Conservation (phyloP, 2,329 filamentous ascomycete genomes). For the Zymoseptoria pseudotritici region DNA sequence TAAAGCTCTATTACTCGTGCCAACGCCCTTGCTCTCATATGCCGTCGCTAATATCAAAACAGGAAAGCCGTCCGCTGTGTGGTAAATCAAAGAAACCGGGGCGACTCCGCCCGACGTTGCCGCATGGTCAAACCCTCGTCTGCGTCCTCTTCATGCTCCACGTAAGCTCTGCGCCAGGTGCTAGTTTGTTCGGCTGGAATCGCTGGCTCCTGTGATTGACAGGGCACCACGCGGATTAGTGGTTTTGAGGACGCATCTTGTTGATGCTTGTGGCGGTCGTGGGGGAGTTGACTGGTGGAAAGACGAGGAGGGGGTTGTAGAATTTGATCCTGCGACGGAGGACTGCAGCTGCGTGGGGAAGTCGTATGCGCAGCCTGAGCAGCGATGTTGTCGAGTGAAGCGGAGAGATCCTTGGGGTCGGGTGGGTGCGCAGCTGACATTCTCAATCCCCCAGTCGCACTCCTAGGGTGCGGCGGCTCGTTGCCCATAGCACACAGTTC, state of each 20-base stretch:
- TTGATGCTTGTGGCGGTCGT: not conserved
- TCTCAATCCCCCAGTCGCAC: not conserved
- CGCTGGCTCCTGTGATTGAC: not conserved
- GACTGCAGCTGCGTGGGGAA: not conserved
- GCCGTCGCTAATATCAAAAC: not conserved
- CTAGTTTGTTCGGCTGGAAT: not conserved
- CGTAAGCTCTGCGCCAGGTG: not conserved
- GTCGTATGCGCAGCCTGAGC: not conserved
- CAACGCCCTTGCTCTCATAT: not conserved
- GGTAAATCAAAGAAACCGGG: not conserved
- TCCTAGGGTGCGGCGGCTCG: too few species aligned
- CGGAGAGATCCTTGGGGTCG: not conserved
- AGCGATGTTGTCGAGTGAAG: not conserved
- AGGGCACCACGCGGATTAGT: not conserved
- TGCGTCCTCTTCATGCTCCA: not conserved
- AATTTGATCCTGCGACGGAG: not conserved
- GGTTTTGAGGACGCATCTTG: not conserved
- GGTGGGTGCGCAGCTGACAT: not conserved
- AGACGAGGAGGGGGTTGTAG: not conserved
- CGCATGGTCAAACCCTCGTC: not conserved
- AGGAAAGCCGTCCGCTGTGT: not conserved
- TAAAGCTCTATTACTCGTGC: not conserved
- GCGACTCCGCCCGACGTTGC: not conserved
- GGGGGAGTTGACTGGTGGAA: not conserved
- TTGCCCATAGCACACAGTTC: not conserved